Percentiles rank a stretch among this genome's conserved stretches.
These are phyloP conservation scores for Coccomyxa sp. DNA, from an alignment of 139 green algal genomes.

Conservation along the genomic window DNA sequence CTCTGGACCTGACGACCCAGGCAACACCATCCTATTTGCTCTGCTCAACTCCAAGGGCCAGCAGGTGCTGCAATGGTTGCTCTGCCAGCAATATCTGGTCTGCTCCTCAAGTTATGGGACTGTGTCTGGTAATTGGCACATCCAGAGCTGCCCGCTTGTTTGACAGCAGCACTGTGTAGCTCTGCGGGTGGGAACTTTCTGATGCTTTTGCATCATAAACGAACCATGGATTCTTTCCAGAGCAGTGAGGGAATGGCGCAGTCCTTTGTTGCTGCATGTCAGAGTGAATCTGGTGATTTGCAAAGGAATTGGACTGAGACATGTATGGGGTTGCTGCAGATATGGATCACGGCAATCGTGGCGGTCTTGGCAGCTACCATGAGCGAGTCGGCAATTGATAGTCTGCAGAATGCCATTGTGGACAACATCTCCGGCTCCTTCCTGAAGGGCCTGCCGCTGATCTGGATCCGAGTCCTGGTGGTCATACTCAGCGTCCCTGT, in stretches of 20 bases:
- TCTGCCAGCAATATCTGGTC: background rate
- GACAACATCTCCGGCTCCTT: constrained; percentile 35
- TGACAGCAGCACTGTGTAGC: too few species aligned
- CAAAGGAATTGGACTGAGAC: background rate
- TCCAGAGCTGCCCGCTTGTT: too few species aligned
- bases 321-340: background rate
- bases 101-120: background rate
- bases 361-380: constrained; percentile 61
- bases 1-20: constrained; percentile 25
- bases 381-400: constrained; percentile 69
- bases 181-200: too few species aligned
- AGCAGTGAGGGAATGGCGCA: background rate
- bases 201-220: too few species aligned
- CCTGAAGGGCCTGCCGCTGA: constrained; percentile 21
- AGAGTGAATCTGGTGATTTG: too few species aligned
- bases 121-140: too few species aligned
- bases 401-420: constrained; percentile 50
- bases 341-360: constrained; percentile 7
- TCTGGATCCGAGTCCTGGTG: constrained; percentile 33
- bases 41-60: constrained; percentile 8
- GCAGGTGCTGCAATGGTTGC: background rate
- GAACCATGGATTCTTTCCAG: too few species aligned
- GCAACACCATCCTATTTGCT: constrained; percentile 51
- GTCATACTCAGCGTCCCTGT: constrained; percentile 71
- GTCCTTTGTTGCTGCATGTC: too few species aligned